Conservation (phyloP, 2,329 filamentous ascomycete genomes). For the Diatrype stigma region DNA sequence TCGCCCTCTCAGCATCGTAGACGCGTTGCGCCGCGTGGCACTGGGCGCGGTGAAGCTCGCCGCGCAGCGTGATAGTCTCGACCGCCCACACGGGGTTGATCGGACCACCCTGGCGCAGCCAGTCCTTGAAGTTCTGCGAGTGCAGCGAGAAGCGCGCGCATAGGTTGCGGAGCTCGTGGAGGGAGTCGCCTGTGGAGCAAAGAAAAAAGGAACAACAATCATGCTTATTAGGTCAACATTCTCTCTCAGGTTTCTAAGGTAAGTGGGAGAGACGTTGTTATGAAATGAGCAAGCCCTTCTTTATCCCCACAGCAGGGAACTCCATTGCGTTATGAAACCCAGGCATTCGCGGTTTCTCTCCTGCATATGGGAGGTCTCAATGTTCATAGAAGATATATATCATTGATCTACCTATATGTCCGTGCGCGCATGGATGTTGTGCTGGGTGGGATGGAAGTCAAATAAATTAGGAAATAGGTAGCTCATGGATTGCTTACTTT, state of each 20-base stretch:
- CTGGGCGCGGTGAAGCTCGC: constrained; percentile 53
- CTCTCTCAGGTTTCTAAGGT: constrained; percentile 9
- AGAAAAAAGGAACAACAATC: constrained; percentile 4
- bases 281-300: too few relatives aligned
- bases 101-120: constrained; percentile 50
- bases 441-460: not conserved
- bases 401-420: too few relatives aligned
- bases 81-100: constrained; percentile 53
- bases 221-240: constrained; percentile 19
- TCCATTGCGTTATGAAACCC: too few relatives aligned
- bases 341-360: too few relatives aligned
- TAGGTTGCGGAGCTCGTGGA: constrained; percentile 46
- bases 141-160: constrained; percentile 44
- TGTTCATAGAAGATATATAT: too few relatives aligned
- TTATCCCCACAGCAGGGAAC: too few relatives aligned
- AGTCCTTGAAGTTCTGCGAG: constrained; percentile 48
- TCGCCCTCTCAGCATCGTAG: constrained; percentile 46
- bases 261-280: too few relatives aligned
- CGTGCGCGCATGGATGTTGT: too few relatives aligned
- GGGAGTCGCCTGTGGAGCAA: constrained; percentile 41
- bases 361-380: too few relatives aligned
- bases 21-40: constrained; percentile 55
- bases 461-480: too few relatives aligned
- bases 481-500: constrained; percentile 35
- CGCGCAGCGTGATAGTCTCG: constrained; percentile 46